These are phyloP conservation scores for Fusarium equiseti DNA, from an alignment of 2,329 filamentous ascomycete species.

Conservation along the genomic window DNA sequence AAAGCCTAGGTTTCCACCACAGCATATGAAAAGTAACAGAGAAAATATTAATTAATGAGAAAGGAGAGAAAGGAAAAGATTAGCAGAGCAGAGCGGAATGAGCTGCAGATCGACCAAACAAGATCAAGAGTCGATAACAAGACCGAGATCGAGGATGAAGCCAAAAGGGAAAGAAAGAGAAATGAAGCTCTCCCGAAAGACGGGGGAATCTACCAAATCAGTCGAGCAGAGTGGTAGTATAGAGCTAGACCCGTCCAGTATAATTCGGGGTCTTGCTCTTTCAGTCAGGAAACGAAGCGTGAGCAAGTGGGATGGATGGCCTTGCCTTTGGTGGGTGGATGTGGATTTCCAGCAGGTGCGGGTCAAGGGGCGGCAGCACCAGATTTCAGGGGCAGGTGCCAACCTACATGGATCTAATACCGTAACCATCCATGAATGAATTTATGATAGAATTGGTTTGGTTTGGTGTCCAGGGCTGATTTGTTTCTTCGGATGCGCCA, in stretches of 20 bases:
- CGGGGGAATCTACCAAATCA: conserved; percentile 39
- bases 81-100: conserved; percentile 8
- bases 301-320: conserved; percentile 10
- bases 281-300: conserved; percentile 16
- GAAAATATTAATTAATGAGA: conserved; percentile 16
- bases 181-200: conserved; percentile 40
- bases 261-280: conserved; percentile 43
- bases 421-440: conserved; percentile 6
- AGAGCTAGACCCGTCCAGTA: conserved; percentile 32
- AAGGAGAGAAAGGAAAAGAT: conserved; percentile 30
- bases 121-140: conserved; percentile 12
- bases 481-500: not conserved
- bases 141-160: conserved; percentile 7
- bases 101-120: conserved; percentile 19
- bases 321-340: not conserved
- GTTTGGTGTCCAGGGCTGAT: not conserved
- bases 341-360: conserved; percentile 22
- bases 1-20: conserved; percentile 7
- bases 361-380: conserved; percentile 42
- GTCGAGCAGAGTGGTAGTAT: conserved; percentile 15
- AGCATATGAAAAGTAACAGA: conserved; percentile 11
- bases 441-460: conserved; percentile 7
- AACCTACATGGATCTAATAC: conserved; percentile 31
- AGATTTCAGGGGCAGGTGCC: conserved; percentile 45
- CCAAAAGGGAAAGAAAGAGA: conserved; percentile 28